phyloP scores from a whole-genome alignment of 148 eudicot genomes.

The Amaranthus cruentus region DNA sequence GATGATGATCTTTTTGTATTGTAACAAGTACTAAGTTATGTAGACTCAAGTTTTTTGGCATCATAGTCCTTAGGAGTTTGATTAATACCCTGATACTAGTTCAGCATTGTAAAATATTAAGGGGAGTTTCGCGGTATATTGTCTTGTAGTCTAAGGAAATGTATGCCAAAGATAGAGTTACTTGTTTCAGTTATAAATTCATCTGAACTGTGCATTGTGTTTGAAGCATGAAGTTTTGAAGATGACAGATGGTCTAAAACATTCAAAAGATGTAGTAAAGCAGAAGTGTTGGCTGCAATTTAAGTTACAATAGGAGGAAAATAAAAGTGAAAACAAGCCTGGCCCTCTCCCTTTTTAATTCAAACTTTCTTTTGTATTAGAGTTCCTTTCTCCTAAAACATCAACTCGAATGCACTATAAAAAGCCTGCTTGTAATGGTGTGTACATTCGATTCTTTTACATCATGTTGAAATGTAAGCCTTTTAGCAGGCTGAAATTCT shows the following conservation, averaged over 20 bases:
- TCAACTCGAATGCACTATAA: neutral
- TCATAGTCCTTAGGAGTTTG: neutral
- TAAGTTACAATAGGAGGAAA: neutral
- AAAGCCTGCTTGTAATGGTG: neutral
- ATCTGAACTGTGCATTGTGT: neutral
- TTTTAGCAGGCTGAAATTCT: too few relatives aligned
- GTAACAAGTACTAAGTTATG: neutral
- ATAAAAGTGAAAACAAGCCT: neutral
- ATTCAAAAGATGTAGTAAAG: neutral
- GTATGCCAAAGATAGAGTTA: neutral
- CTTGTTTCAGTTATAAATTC: neutral
- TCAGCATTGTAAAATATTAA: neutral
- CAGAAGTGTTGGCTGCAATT: neutral
- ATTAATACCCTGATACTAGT: neutral
- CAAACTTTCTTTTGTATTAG: too few relatives aligned
- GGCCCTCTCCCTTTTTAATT: too few relatives aligned
- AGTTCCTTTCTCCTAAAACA: too few relatives aligned
- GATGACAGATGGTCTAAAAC: neutral
- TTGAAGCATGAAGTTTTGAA: neutral
- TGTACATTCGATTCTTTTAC: too few relatives aligned
- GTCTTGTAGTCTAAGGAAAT: neutral
- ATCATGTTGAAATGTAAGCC: too few relatives aligned
- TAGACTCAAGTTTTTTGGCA: neutral
- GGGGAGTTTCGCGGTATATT: neutral
- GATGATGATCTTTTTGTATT: constrained; percentile 51